These are phyloP conservation scores for Sesbania bispinosa DNA, from an alignment of 306 rosid species.

Conservation along the genomic window DNA sequence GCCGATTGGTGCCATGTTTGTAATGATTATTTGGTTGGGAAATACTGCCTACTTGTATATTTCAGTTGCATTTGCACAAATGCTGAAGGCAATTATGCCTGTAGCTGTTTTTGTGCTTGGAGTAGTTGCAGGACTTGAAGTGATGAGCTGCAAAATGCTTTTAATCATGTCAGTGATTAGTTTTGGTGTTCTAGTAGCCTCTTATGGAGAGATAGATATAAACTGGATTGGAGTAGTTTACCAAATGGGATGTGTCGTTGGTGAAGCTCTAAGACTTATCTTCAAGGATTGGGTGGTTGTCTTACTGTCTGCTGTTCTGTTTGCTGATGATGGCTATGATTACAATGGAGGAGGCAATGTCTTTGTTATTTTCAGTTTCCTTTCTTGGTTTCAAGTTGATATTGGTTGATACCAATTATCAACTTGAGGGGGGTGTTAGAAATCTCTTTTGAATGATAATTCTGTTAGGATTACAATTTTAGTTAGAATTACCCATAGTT, in stretches of 20 bases:
- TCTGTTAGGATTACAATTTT: no score
- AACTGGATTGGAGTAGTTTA: slow-evolving; percentile 97
- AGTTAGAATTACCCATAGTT: no score
- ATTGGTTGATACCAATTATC: no score
- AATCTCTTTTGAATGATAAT: no score
- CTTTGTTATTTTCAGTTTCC: no score
- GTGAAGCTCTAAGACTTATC: slow-evolving; percentile 97
- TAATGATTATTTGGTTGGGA: slow-evolving; percentile 99
- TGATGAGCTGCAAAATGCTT: slow-evolving; percentile 92
- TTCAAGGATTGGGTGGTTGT: slow-evolving; percentile 99
- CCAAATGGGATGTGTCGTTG: slow-evolving; percentile 98
- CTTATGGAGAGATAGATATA: slow-evolving; percentile 90
- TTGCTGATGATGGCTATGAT: no score
- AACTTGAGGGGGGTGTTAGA: no score
- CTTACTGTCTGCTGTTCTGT: slow-evolving; percentile 80
- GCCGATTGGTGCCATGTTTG: slow-evolving; percentile 98
- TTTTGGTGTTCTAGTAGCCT: slow-evolving; percentile 93
- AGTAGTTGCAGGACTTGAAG: slow-evolving; percentile 92
- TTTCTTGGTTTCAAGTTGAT: no score
- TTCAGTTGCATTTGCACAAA: slow-evolving; percentile 96
- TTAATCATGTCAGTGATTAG: slow-evolving; percentile 96
- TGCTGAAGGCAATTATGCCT: slow-evolving; percentile 99
- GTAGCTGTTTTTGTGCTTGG: slow-evolving; percentile 97
- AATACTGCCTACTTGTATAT: slow-evolving; percentile 96
- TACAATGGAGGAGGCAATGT: no score